These are phyloP conservation scores for Ambrosia hybrid DNA, from an alignment of 140 eudicot species.

Conservation along the genomic window DNA sequence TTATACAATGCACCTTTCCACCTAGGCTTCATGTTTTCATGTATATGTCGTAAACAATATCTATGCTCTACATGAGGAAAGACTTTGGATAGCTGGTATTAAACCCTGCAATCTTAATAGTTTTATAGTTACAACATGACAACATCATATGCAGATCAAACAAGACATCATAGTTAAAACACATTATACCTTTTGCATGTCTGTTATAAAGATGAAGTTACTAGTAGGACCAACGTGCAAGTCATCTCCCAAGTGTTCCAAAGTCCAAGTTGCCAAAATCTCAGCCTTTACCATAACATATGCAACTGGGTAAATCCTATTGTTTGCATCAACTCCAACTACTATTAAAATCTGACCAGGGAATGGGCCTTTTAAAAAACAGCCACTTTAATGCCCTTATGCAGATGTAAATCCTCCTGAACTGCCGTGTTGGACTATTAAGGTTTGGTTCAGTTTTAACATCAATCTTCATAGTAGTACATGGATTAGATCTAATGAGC, in stretches of 20 bases:
- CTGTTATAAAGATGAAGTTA: neutral
- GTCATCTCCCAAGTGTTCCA: neutral
- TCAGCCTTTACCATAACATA: neutral
- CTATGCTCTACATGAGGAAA: too few species aligned
- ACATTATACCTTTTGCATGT: neutral
- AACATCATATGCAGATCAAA: too few species aligned
- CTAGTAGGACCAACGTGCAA: too few species aligned
- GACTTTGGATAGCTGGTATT: too few species aligned
- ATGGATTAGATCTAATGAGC: neutral
- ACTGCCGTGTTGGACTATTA: neutral
- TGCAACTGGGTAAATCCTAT: neutral
- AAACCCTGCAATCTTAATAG: too few species aligned
- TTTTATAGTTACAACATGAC: too few species aligned
- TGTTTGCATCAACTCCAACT: neutral
- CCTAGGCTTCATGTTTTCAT: too few species aligned
- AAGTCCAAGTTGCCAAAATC: neutral
- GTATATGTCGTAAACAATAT: too few species aligned
- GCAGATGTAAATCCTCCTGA: neutral
- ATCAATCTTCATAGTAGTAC: neutral
- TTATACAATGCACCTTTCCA: too few species aligned
- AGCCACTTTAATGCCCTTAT: neutral
- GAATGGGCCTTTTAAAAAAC: neutral
- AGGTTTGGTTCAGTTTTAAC: neutral
- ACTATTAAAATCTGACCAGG: neutral
- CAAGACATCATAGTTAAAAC: too few species aligned